Evolutionary conservation across 164 flowering plant genomes (phyloP), one percentile per base, ranked within the genome.

Genomic region (Akebia trifoliata): DNA sequence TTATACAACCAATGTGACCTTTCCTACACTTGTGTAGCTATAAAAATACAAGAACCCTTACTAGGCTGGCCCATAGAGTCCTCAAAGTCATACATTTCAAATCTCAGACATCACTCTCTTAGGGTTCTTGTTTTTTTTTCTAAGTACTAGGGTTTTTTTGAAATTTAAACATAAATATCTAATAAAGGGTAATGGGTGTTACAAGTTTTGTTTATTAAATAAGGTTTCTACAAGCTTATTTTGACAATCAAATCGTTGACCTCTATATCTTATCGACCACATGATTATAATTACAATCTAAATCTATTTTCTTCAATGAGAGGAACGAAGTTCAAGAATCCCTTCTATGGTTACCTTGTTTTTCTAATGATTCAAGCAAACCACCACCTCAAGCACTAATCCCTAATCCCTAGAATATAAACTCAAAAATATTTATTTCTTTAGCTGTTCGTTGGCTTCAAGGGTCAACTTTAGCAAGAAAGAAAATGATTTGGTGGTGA

Each of bases 41-140:
- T 8, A 4, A 10, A 20, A 15, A 8, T 29, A 18, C 22, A 32
- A 58, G 46, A 8, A 25, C 36, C 39, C 38, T 25, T 43, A 6
- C 28, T 42, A 28, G 46, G 47, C 9, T 40, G 49, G 60, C 38
- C 49, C 60, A 45, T 42, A 34, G 26, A 36, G 17, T 52, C 56
- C 28, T 35, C 40, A 34, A 52, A 20, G 42, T 34, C 42, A 28
- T 35, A 22, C 56, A 52, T 5, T 7, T 24, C 15, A 5, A 22
- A 6, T 47, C 50, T 8, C 31, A 25, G 17, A 6, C 29, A 46
- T 6, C 2, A 25, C 28, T 20, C 26, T 1, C 29, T 46, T 25
- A n/a, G n/a, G n/a, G n/a, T n/a, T n/a, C n/a, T n/a, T n/a, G n/a
- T 42, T 24, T 42, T 10, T 44, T 9, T 22, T 20, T 18, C 24